Conservation (phyloP, 164 flowering plant species). For the Chloranthus sessilifolius region DNA sequence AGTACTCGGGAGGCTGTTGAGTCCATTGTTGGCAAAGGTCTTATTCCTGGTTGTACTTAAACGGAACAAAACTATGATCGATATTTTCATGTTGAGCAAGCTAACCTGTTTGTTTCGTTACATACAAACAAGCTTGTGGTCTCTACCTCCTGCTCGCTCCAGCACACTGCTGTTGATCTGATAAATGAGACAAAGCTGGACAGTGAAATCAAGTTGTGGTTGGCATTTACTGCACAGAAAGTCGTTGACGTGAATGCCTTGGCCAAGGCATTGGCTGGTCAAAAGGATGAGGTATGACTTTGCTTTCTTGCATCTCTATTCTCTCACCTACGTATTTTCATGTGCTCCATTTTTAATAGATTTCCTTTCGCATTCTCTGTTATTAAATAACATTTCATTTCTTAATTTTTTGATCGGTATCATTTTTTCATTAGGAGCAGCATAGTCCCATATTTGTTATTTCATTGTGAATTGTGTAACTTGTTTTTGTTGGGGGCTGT, state of each 20-base stretch:
- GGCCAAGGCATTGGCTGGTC: slow-evolving; percentile 29
- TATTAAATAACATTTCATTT: too few species aligned
- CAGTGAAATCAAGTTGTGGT: slow-evolving; percentile 30
- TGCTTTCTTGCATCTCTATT: too few species aligned
- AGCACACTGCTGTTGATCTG: slow-evolving; percentile 34
- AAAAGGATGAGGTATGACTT: slow-evolving; percentile 20
- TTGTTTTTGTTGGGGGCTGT: too few species aligned
- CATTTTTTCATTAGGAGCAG: too few species aligned
- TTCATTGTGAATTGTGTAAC: too few species aligned
- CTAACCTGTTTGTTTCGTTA: neutral
- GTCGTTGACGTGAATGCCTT: slow-evolving; percentile 30
- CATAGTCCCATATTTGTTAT: too few species aligned
- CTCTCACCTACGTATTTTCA: too few species aligned
- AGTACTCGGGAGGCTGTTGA: slow-evolving; percentile 7
- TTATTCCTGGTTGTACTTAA: too few species aligned
- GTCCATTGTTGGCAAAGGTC: slow-evolving; percentile 4
- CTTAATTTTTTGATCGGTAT: too few species aligned
- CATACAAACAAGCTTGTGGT: slow-evolving; percentile 26
- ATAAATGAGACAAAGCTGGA: slow-evolving; percentile 31
- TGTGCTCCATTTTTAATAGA: too few species aligned
- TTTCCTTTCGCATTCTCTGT: too few species aligned
- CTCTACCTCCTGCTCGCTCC: slow-evolving; percentile 31
- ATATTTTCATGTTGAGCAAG: neutral
- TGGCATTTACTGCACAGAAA: slow-evolving; percentile 33
- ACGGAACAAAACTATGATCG: neutral